Percentiles rank a stretch among this genome's conserved stretches.
Evolutionary conservation across 2,329 filamentous ascomycete genomes (phyloP).

Genomic region (Xylaria sp.): DNA sequence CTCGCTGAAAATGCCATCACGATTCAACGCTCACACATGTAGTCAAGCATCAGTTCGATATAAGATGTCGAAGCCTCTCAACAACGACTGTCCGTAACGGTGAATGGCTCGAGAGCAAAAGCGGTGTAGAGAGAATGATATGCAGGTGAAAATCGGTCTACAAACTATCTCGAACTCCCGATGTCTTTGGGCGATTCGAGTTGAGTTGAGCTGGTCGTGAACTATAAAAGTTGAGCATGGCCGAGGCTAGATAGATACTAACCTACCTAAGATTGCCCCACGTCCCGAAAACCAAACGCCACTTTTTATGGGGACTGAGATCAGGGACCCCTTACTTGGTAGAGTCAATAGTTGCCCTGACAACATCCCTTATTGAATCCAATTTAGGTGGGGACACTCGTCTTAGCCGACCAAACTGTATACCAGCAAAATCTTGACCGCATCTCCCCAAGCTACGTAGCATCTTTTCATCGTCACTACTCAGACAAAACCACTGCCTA

Average conservation of each 20-base stretch:
- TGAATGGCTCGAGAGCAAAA: background rate
- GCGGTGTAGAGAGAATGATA: background rate
- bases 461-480: slow-evolving; percentile 17
- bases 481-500: slow-evolving; percentile 12
- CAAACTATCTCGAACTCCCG: background rate
- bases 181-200: background rate
- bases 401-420: slow-evolving; percentile 17
- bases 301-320: slow-evolving; percentile 20
- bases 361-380: slow-evolving; percentile 29
- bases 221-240: background rate
- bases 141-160: background rate
- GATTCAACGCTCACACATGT: slow-evolving; percentile 7
- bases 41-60: background rate
- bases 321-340: background rate
- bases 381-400: slow-evolving; percentile 24
- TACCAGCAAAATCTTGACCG: slow-evolving; percentile 34
- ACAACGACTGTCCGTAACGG: background rate
- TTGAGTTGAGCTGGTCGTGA: background rate
- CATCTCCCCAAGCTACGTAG: slow-evolving; percentile 18
- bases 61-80: background rate
- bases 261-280: too few species aligned
- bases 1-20: slow-evolving; percentile 67
- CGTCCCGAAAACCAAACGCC: slow-evolving; percentile 7
- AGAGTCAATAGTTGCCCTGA: slow-evolving; percentile 31
- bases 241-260: background rate